Percentiles rank a stretch among this genome's conserved stretches.
phyloP scores from a whole-genome alignment of 306 rosid genomes.

The Malus sylvestris region DNA sequence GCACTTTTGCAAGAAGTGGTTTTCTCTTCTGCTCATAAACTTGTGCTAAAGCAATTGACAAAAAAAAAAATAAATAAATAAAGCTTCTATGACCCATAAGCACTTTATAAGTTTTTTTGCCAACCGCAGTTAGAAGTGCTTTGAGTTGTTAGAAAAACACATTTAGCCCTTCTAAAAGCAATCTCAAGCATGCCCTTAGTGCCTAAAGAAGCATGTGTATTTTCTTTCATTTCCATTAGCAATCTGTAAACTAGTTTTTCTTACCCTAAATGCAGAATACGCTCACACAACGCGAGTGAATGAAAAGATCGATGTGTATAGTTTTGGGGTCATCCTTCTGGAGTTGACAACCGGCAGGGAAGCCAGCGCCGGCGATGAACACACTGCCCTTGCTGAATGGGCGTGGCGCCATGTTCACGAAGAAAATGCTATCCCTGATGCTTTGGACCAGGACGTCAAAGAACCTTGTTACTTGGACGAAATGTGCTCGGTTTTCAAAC shows the following conservation, averaged over 20 bases:
- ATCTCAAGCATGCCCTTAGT: neutral
- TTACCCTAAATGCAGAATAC: slow-evolving; percentile 44
- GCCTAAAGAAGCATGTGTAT: neutral
- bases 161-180: no score
- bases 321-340: slow-evolving; percentile 70
- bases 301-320: slow-evolving; percentile 71
- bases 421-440: slow-evolving; percentile 34
- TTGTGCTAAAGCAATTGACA: neutral
- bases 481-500: slow-evolving; percentile 52
- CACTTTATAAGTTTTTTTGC: no score
- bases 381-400: slow-evolving; percentile 71
- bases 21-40: neutral
- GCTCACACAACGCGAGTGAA: slow-evolving; percentile 50
- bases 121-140: neutral
- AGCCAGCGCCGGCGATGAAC: slow-evolving; percentile 47
- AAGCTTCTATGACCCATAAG: no score
- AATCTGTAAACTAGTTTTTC: neutral
- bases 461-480: slow-evolving; percentile 38
- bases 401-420: slow-evolving; percentile 34
- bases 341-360: slow-evolving; percentile 68
- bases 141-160: no score
- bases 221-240: neutral
- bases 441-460: slow-evolving; percentile 49
- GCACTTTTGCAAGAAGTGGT: no score
- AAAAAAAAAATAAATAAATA: no score